Evolutionary conservation across 352 stramenopile genomes (phyloP).

Genomic region (Globisporangium ultimum): DNA sequence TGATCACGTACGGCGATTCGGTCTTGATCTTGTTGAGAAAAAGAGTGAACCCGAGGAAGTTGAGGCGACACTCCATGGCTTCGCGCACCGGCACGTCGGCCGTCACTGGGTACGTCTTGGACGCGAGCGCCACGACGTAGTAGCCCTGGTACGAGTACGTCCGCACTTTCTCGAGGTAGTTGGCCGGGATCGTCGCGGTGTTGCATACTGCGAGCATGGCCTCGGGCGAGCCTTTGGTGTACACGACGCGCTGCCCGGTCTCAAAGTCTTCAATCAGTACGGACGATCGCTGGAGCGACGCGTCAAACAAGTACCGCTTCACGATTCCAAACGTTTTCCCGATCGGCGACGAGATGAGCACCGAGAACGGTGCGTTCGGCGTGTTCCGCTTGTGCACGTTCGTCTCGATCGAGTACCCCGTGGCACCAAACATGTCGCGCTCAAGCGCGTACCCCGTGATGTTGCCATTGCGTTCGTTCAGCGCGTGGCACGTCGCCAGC

Average conservation of each 20-base stretch:
- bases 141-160: constrained; percentile 78
- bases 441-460: constrained; percentile 72
- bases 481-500: constrained; percentile 63
- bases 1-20: constrained; percentile 79
- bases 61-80: constrained; percentile 71
- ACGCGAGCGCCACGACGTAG: constrained; percentile 77
- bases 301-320: constrained; percentile 73
- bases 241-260: constrained; percentile 51
- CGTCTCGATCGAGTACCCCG: constrained; percentile 56
- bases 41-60: constrained; percentile 83
- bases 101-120: constrained; percentile 53
- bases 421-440: constrained; percentile 69
- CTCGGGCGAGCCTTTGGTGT: constrained; percentile 72
- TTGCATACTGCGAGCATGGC: constrained; percentile 63
- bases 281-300: constrained; percentile 60
- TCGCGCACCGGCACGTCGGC: constrained; percentile 54
- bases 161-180: constrained; percentile 66
- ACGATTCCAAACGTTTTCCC: constrained; percentile 69
- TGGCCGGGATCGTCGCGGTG: constrained; percentile 49
- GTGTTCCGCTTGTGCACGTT: constrained; percentile 45
- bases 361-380: constrained; percentile 51
- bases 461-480: constrained; percentile 46
- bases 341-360: constrained; percentile 65
- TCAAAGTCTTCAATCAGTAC: constrained; percentile 74
- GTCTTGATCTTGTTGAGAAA: constrained; percentile 90